These are phyloP conservation scores for Acer negundo DNA, from an alignment of 345 rosid species.

Conservation along the genomic window DNA sequence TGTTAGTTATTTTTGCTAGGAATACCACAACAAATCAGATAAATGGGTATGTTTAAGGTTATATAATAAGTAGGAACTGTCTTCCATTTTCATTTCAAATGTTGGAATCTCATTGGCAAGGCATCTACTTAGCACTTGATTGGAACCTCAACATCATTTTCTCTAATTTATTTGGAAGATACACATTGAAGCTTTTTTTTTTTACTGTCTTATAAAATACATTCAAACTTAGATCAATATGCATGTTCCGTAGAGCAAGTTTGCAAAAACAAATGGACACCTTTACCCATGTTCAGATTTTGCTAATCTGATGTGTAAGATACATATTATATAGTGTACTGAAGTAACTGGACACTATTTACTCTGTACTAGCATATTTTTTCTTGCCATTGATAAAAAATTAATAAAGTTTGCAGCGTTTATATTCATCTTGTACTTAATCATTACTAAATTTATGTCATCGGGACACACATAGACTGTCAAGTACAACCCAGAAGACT, in stretches of 20 bases:
- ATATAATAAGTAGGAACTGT: neutral
- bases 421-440: neutral
- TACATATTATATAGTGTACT: neutral
- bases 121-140: neutral
- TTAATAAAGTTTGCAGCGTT: neutral
- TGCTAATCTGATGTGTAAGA: neutral
- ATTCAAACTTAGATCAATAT: neutral
- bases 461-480: no score
- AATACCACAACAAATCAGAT: constrained; percentile 78
- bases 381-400: neutral
- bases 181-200: neutral
- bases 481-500: neutral
- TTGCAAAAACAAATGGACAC: neutral
- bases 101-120: neutral
- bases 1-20: constrained; percentile 83
- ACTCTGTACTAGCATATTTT: neutral
- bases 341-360: no score
- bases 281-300: neutral
- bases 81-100: neutral
- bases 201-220: neutral
- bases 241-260: neutral
- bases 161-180: neutral
- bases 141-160: neutral
- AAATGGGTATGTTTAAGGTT: constrained; percentile 64
- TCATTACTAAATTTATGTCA: no score